Evolutionary conservation across 2,329 filamentous ascomycete genomes (phyloP).

Genomic region (Epichloe elymi): DNA sequence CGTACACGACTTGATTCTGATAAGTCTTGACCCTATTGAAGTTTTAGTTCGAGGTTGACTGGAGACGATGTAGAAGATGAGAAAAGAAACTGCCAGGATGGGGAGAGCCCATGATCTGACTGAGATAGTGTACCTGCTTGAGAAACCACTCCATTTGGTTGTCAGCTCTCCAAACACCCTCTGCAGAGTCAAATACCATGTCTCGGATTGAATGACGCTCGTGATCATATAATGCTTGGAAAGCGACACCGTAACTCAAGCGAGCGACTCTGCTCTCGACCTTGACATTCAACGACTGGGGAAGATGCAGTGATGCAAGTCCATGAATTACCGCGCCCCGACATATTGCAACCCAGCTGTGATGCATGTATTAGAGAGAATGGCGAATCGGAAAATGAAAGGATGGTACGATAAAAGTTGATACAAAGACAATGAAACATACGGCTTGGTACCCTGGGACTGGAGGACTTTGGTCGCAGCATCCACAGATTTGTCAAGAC

Average conservation of each 20-base stretch:
- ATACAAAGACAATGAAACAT: constrained; percentile 9
- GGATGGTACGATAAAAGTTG: neutral
- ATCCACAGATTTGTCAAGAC: constrained; percentile 3
- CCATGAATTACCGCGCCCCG: constrained; percentile 20
- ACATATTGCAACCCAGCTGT: constrained; percentile 23
- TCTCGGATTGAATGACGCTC: constrained; percentile 4
- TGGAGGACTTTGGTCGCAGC: constrained; percentile 16
- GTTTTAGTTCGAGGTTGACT: neutral
- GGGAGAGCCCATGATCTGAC: neutral
- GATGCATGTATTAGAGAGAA: neutral
- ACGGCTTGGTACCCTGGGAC: constrained; percentile 19
- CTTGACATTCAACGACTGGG: constrained; percentile 2
- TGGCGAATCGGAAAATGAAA: neutral
- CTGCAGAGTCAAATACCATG: constrained; percentile 4
- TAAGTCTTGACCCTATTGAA: neutral
- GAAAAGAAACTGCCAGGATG: neutral
- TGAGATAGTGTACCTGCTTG: neutral
- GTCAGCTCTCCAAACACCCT: neutral
- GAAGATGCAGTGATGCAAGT: constrained; percentile 1
- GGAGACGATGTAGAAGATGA: neutral
- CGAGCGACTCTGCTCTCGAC: constrained; percentile 15
- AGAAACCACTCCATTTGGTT: constrained; percentile 20
- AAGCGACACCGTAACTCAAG: constrained; percentile 14
- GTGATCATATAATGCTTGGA: neutral
- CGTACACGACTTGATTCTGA: neutral